Evolutionary conservation across 1,284 basidiomycete species (phyloP).

Genomic region (Naganishia cerealis): DNA sequence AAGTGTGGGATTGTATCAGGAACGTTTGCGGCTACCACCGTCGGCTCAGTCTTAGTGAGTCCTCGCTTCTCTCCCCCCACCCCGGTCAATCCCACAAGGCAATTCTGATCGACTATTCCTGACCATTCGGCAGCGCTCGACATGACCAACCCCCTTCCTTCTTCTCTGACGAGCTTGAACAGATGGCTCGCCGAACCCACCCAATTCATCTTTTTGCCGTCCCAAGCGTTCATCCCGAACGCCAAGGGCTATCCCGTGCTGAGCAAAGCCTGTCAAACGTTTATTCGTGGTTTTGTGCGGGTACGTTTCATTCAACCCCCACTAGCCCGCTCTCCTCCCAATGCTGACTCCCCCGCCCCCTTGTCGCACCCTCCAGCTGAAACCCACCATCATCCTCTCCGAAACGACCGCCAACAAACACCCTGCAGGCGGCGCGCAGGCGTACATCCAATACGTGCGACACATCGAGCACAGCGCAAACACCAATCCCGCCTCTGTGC

Average conservation of each 20-base stretch:
- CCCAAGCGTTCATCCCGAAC: conserved; percentile 89
- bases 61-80: not conserved
- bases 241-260: conserved; percentile 95
- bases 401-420: conserved; percentile 67
- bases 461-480: conserved; percentile 66
- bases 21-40: conserved; percentile 83
- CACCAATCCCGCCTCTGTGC: conserved; percentile 33
- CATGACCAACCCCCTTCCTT: conserved; percentile 79
- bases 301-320: conserved; percentile 55
- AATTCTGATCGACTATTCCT: not conserved
- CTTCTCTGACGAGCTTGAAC: conserved; percentile 66
- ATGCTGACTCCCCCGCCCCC: not conserved
- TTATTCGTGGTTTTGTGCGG: conserved; percentile 83
- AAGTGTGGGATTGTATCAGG: conserved; percentile 94
- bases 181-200: conserved; percentile 94
- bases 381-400: conserved; percentile 76
- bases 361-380: conserved; percentile 59
- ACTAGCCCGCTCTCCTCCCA: not conserved
- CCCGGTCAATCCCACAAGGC: not conserved
- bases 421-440: conserved; percentile 73
- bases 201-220: conserved; percentile 80
- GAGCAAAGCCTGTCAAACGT: conserved; percentile 83
- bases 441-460: conserved; percentile 86
- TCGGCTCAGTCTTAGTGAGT: conserved; percentile 75
- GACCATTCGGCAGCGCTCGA: conserved; percentile 68